A percentile compares a stretch with the other conserved stretches of the same genome.
phyloP scores from a whole-genome alignment of 345 rosid genomes.

The Citrus maxima region DNA sequence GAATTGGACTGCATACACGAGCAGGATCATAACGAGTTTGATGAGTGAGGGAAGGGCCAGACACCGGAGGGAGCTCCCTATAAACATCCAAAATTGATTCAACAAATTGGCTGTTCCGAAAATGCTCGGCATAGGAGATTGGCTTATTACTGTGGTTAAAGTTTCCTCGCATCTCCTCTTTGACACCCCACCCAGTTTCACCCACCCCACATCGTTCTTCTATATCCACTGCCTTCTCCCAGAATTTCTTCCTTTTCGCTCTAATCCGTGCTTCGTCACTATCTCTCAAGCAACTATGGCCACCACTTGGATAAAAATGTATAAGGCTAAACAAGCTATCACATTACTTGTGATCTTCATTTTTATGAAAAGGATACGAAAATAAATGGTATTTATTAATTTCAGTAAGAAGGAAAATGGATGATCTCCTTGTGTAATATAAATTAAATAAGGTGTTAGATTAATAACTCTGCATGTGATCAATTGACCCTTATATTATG shows the following conservation, averaged over 20 bases:
- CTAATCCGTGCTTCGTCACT: constrained; percentile 79
- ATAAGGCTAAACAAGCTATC: not conserved
- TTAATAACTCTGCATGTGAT: too few relatives aligned
- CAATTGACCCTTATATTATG: too few relatives aligned
- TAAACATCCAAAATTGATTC: constrained; percentile 84
- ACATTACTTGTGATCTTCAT: too few relatives aligned
- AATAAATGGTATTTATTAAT: too few relatives aligned
- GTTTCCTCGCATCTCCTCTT: constrained; percentile 79
- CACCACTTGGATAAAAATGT: constrained; percentile 55
- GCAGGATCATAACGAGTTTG: constrained; percentile 93
- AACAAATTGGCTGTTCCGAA: constrained; percentile 68
- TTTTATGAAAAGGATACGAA: too few relatives aligned
- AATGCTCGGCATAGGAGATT: constrained; percentile 67
- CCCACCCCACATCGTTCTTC: constrained; percentile 75
- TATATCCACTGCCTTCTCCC: constrained; percentile 89
- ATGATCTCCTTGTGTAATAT: too few relatives aligned
- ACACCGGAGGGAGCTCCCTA: constrained; percentile 94
- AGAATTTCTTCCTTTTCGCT: constrained; percentile 78
- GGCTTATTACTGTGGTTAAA: constrained; percentile 71
- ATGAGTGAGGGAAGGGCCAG: constrained; percentile 96
- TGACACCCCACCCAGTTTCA: constrained; percentile 98
- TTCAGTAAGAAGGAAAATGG: too few relatives aligned
- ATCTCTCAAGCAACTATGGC: too few relatives aligned
- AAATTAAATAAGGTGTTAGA: too few relatives aligned
- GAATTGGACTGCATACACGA: constrained; percentile 63